Evolutionary conservation across 495 filamentous ascomycete genomes (phyloP).

Genomic region (Lasiosphaeria miniovina): DNA sequence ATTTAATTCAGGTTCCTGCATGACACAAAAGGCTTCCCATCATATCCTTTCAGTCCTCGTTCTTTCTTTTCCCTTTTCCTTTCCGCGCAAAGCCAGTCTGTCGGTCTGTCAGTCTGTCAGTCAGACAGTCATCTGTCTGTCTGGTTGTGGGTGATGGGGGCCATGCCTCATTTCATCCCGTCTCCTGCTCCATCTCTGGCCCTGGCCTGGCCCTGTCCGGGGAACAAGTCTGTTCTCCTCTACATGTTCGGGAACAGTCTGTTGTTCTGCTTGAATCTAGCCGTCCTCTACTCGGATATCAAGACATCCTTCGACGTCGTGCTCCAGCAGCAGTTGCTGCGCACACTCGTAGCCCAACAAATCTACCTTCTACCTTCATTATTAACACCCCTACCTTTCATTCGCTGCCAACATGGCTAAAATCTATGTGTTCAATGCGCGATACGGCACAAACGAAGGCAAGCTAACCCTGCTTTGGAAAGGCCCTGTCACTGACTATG

Average conservation of each 20-base stretch:
- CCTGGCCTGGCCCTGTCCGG: too few relatives aligned
- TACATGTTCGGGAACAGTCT: too few relatives aligned
- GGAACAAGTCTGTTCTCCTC: too few relatives aligned
- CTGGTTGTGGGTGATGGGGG: too few relatives aligned
- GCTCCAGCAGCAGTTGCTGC: too few relatives aligned
- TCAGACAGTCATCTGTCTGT: too few relatives aligned
- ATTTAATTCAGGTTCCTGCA: neutral
- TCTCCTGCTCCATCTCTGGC: too few relatives aligned
- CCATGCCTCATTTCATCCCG: too few relatives aligned
- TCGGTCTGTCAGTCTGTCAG: too few relatives aligned
- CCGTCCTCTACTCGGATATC: neutral
- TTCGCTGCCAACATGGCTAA: neutral
- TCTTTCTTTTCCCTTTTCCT: neutral
- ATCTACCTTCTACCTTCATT: neutral
- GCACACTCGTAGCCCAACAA: neutral
- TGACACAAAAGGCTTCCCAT: neutral
- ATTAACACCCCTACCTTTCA: neutral
- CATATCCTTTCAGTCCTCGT: neutral
- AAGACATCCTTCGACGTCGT: too few relatives aligned
- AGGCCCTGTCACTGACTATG: conserved; percentile 94
- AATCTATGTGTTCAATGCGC: neutral
- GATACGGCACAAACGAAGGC: neutral
- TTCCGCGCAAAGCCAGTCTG: too few relatives aligned
- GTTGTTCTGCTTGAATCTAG: neutral
- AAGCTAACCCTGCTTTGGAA: conserved; percentile 23